Evolutionary conservation across 2,329 filamentous ascomycete species (phyloP), one percentile per base, ranked within the genome.

Genomic region (Acephala macrosclerotiorum): DNA sequence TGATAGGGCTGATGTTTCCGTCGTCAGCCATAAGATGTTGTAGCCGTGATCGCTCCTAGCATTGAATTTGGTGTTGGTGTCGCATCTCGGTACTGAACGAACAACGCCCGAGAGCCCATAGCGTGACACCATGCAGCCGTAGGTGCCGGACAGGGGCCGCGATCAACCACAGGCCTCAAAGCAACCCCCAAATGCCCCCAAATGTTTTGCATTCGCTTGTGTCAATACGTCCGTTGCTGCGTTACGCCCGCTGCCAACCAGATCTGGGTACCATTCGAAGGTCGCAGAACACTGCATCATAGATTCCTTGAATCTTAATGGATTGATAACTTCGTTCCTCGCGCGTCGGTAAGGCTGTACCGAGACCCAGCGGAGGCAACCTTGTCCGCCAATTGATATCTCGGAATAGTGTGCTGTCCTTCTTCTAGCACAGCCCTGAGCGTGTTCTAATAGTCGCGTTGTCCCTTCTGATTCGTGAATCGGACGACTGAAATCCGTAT

Each of bases 271-370:
- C 18, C 11, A 29, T 33, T 11, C n/a, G 5, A 49, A n/a, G 18
- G 40, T 6, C 40, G 6, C 16, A 16, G 14, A 42, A 16, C n/a
- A 9, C 45, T n/a, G 20, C 45, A 25, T 22, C n/a, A 6, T 49
- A 7, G 29, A 33, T 33, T n/a, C 29, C 29, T 33, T 33, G 29
- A 33, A 5, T 33, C 29, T 33, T 33, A 33, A 33, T 33, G 29
- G 29, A 33, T 33, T 33, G 29, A 33, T 33, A 33, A 4, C 9
- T 22, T 49, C n/a, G 45, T 25, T 11, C 45, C 45, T 49, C 45
- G 45, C 45, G 5, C 45, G n/a, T 49, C 45, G 45, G 45, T 49
- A 22, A 22, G 45, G 45, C 45, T 49, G n/a, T n/a, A 49, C 29
- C 29, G 29, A 9, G 9, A 33, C 29, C 29, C 29, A 33, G 29